Percentiles rank a stretch among this genome's conserved stretches.
phyloP scores from a whole-genome alignment of 2,329 filamentous ascomycete genomes.

The Chrysosporium keratinophilum region DNA sequence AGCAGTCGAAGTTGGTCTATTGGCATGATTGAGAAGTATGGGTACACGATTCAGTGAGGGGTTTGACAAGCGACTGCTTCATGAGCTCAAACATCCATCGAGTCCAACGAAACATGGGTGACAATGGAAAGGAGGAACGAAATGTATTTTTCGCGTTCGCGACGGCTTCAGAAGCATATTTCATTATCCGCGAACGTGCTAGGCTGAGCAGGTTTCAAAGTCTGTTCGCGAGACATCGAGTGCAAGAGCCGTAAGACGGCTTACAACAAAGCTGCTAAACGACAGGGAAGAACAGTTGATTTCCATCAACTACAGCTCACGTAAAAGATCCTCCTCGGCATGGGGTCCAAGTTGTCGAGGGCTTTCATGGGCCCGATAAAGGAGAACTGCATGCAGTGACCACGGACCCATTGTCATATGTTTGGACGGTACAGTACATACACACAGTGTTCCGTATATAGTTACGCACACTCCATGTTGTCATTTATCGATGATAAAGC shows the following conservation, averaged over 20 bases:
- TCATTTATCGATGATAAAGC: too few species aligned
- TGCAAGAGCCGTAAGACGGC: background rate
- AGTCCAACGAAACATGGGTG: background rate
- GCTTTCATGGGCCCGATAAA: too few species aligned
- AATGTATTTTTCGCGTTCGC: background rate
- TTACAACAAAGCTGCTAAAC: too few species aligned
- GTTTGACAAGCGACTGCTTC: background rate
- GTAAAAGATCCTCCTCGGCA: too few species aligned
- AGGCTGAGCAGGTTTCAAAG: background rate
- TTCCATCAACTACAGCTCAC: background rate
- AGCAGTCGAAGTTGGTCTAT: background rate
- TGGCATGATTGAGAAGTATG: background rate
- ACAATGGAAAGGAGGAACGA: background rate
- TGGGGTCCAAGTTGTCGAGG: too few species aligned
- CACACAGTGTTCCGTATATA: too few species aligned
- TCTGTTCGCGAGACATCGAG: conserved; percentile 1
- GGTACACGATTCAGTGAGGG: background rate
- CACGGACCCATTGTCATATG: too few species aligned
- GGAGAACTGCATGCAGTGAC: too few species aligned
- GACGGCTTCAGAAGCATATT: background rate
- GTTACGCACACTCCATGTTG: too few species aligned
- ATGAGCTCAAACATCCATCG: background rate
- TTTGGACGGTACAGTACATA: too few species aligned
- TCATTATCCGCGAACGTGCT: background rate
- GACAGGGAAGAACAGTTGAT: background rate